Conservation (phyloP, 1,139 yeast species). For the Martiniozyma asiatica region DNA sequence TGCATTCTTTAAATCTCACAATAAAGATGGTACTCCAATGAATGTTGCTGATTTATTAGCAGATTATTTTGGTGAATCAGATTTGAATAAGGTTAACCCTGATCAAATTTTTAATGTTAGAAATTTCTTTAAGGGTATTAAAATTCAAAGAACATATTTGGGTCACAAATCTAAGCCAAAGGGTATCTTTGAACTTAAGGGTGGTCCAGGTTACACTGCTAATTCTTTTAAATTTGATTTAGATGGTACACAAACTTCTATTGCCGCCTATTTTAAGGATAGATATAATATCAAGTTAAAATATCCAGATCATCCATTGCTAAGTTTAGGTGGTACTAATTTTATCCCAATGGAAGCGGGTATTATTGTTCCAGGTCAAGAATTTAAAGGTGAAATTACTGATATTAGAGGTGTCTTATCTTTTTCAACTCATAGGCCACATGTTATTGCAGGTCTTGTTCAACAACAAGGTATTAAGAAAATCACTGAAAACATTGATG, state of each 20-base stretch:
- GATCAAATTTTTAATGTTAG: conserved; percentile 9
- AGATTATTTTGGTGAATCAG: conserved; percentile 13
- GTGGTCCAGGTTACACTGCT: conserved; percentile 11
- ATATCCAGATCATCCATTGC: conserved; percentile 15
- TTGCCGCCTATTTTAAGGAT: conserved; percentile 11
- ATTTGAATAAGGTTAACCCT: conserved; percentile 9
- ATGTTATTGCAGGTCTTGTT: conserved; percentile 16
- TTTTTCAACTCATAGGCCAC: conserved; percentile 17
- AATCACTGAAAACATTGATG: conserved; percentile 6
- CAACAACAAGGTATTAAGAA: conserved; percentile 16
- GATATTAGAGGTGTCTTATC: conserved; percentile 16
- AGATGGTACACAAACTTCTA: conserved; percentile 13
- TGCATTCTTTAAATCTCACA: conserved; percentile 15
- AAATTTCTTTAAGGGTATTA: conserved; percentile 14
- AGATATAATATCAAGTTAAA: conserved; percentile 12
- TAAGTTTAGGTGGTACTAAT: conserved; percentile 16
- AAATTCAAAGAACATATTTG: conserved; percentile 14
- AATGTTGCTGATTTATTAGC: conserved; percentile 15
- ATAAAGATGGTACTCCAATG: conserved; percentile 16
- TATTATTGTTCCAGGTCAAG: conserved; percentile 17
- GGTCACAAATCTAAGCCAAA: conserved; percentile 15
- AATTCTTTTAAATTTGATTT: conserved; percentile 13
- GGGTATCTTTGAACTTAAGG: conserved; percentile 13
- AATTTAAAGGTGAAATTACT: conserved; percentile 15
- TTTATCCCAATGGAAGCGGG: conserved; percentile 17